phyloP scores from a whole-genome alignment of 2,329 filamentous ascomycete species.

The Rhynchosporium secalis region DNA sequence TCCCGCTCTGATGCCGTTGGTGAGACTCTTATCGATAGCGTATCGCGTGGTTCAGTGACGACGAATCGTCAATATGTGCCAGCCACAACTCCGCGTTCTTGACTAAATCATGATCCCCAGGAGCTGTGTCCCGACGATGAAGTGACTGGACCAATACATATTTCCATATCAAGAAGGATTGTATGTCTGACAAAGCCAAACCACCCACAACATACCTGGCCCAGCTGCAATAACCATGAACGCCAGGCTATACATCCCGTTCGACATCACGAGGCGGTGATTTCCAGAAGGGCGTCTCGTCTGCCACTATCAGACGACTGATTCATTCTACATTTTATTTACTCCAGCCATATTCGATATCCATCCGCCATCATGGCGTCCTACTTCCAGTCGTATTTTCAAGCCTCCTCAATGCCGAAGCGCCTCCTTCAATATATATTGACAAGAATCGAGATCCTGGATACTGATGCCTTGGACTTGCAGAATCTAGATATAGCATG shows the following conservation, averaged over 20 bases:
- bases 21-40: slow-evolving; percentile 8
- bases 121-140: neutral
- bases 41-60: neutral
- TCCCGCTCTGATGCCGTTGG: neutral
- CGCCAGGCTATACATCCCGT: slow-evolving; percentile 20
- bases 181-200: neutral
- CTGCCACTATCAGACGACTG: slow-evolving; percentile 13
- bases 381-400: slow-evolving; percentile 39
- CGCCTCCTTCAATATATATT: slow-evolving; percentile 84
- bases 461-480: slow-evolving; percentile 81
- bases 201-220: neutral
- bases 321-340: neutral
- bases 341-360: slow-evolving; percentile 3
- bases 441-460: slow-evolving; percentile 79
- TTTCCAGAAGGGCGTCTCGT: slow-evolving; percentile 30
- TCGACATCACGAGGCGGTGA: slow-evolving; percentile 31
- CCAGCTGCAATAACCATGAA: slow-evolving; percentile 28
- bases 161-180: neutral
- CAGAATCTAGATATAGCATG: slow-evolving; percentile 82
- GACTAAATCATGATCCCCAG: neutral
- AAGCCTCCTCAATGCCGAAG: slow-evolving; percentile 74
- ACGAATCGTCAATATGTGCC: slow-evolving; percentile 2
- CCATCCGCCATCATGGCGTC: slow-evolving; percentile 37
- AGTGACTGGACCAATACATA: neutral
- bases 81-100: neutral